phyloP scores from a whole-genome alignment of 345 rosid genomes.

The Pistacia integerrima region DNA sequence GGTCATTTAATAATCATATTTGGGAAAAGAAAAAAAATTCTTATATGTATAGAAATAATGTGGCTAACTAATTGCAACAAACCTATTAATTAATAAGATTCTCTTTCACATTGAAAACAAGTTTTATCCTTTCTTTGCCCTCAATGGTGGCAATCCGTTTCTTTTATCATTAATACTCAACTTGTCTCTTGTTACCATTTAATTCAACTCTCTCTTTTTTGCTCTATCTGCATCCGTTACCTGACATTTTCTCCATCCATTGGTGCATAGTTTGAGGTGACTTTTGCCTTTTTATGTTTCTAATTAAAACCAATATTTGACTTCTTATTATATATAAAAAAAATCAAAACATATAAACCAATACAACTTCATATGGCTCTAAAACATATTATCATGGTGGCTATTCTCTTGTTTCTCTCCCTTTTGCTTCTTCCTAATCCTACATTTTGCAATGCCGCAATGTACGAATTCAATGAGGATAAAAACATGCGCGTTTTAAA shows the following conservation, averaged over 20 bases:
- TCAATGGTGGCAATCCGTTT: not conserved
- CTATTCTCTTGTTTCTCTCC: conserved; percentile 20
- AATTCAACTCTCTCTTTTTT: not conserved
- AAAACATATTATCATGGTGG: conserved; percentile 16
- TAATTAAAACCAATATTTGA: not conserved
- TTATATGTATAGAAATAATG: too few relatives aligned
- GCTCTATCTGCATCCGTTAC: conserved; percentile 26
- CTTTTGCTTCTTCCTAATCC: conserved; percentile 2
- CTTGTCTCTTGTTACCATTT: not conserved
- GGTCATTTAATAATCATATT: too few relatives aligned
- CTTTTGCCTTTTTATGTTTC: not conserved
- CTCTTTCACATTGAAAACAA: not conserved
- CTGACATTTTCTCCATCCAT: not conserved
- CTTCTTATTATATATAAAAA: not conserved
- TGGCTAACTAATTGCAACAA: too few relatives aligned
- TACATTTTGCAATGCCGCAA: not conserved
- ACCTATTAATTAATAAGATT: not conserved
- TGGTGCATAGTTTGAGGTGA: not conserved
- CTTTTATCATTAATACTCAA: not conserved
- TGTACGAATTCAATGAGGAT: not conserved
- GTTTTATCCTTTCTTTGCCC: not conserved
- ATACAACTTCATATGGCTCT: conserved; percentile 13
- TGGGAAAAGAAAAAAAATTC: too few relatives aligned
- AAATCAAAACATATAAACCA: not conserved
- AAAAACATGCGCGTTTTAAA: not conserved